These are phyloP conservation scores for Cubamyces sp. DNA, from an alignment of 768 basidiomycete genomes.

Conservation along the genomic window DNA sequence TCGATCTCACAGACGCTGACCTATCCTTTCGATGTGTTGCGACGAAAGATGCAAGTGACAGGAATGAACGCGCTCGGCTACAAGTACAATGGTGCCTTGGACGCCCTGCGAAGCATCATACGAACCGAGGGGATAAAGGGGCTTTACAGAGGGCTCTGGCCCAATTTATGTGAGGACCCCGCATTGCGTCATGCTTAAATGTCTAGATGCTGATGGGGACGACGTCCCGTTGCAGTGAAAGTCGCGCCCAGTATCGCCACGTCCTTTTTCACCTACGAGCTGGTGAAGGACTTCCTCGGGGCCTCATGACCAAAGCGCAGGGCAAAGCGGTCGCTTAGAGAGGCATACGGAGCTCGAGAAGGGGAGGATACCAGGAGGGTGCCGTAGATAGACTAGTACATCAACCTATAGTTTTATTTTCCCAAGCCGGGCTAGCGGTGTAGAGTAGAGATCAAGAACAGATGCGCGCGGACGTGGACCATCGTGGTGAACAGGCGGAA, in stretches of 20 bases:
- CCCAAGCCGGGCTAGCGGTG: not conserved
- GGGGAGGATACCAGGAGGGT: slow-evolving; percentile 8
- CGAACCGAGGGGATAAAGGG: slow-evolving; percentile 75
- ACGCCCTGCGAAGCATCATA: slow-evolving; percentile 73
- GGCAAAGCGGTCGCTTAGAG: not conserved
- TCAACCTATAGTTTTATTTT: slow-evolving; percentile 5
- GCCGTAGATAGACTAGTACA: slow-evolving; percentile 25
- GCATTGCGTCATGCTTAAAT: slow-evolving; percentile 18
- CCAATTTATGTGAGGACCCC: slow-evolving; percentile 72
- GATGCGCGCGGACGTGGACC: slow-evolving; percentile 6
- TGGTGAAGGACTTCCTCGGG: slow-evolving; percentile 57
- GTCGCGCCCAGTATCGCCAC: slow-evolving; percentile 91
- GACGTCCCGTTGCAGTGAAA: slow-evolving; percentile 58
- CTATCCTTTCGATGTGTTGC: slow-evolving; percentile 93
- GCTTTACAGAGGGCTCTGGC: slow-evolving; percentile 87
- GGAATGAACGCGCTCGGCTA: slow-evolving; percentile 68
- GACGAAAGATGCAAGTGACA: slow-evolving; percentile 94
- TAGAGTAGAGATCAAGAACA: slow-evolving; percentile 13
- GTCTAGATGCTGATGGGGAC: slow-evolving; percentile 11
- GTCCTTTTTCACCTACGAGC: slow-evolving; percentile 83
- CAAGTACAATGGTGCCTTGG: slow-evolving; percentile 80
- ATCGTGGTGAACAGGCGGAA: not conserved
- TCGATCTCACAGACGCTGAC: slow-evolving; percentile 92
- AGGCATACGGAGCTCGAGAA: not conserved
- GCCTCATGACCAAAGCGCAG: slow-evolving; percentile 32